Evolutionary conservation across 2,329 filamentous ascomycete genomes (phyloP).

Genomic region (Fusarium austroafricanum): DNA sequence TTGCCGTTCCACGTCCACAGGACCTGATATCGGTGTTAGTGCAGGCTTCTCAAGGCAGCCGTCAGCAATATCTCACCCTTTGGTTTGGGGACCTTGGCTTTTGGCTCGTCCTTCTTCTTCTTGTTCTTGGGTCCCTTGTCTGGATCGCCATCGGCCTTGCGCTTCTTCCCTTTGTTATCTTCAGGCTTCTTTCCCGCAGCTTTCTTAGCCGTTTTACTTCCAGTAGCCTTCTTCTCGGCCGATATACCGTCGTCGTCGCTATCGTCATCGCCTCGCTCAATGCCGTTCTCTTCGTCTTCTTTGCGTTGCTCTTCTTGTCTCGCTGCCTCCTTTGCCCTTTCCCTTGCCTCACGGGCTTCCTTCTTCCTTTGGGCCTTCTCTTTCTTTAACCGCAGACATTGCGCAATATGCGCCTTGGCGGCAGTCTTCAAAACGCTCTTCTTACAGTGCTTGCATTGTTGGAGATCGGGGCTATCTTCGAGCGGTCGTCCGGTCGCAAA

Average conservation of each 20-base stretch:
- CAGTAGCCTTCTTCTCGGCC: constrained; percentile 56
- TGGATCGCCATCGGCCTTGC: constrained; percentile 79
- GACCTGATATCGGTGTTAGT: constrained; percentile 61
- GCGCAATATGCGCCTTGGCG: constrained; percentile 82
- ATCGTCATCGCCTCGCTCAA: constrained; percentile 63
- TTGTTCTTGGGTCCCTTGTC: constrained; percentile 88
- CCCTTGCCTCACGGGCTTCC: constrained; percentile 76
- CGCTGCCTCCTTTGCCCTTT: constrained; percentile 72
- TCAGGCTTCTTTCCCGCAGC: constrained; percentile 75
- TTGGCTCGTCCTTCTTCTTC: constrained; percentile 95
- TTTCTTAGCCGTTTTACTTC: constrained; percentile 67
- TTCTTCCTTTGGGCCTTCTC: constrained; percentile 83
- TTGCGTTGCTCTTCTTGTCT: constrained; percentile 67
- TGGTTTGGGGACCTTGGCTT: constrained; percentile 83
- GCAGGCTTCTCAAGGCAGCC: constrained; percentile 1
- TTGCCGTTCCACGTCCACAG: constrained; percentile 93
- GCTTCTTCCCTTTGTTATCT: constrained; percentile 78
- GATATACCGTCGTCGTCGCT: constrained; percentile 58
- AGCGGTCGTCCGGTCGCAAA: constrained; percentile 86
- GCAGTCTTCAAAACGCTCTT: constrained; percentile 82
- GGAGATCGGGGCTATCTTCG: constrained; percentile 81
- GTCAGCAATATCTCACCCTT: constrained; percentile 67
- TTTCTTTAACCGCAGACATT: constrained; percentile 86
- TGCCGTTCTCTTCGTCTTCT: constrained; percentile 60
- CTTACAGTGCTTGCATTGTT: constrained; percentile 94